phyloP scores from a whole-genome alignment of 805 yeast genomes.

The Pichia pseudocactophila region DNA sequence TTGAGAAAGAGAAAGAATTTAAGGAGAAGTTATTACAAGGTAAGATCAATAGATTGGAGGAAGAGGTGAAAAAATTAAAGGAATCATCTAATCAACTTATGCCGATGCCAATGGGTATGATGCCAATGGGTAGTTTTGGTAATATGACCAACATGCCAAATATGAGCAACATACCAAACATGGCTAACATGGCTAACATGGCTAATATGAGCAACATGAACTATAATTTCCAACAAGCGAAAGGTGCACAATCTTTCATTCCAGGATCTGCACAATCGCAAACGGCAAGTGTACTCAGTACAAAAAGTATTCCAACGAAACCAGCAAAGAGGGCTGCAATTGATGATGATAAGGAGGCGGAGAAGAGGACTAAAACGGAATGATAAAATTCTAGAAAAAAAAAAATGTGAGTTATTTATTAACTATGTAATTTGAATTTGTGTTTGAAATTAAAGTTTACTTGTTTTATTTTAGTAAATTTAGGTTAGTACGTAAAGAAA shows the following conservation, averaged over 20 bases:
- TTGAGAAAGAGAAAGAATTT: slow-evolving; percentile 51
- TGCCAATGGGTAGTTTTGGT: background rate
- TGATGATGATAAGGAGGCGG: slow-evolving; percentile 13
- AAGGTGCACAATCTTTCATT: background rate
- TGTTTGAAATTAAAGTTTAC: background rate
- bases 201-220: slow-evolving; percentile 4
- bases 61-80: slow-evolving; percentile 24
- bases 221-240: background rate
- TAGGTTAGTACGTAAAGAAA: slow-evolving; percentile 2
- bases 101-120: background rate
- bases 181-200: slow-evolving; percentile 4
- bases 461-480: background rate
- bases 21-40: slow-evolving; percentile 44
- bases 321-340: slow-evolving; percentile 16
- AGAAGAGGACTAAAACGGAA: slow-evolving; percentile 18
- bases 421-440: background rate
- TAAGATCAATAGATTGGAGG: slow-evolving; percentile 45
- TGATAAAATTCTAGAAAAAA: too few relatives aligned
- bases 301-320: slow-evolving; percentile 2
- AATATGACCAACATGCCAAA: slow-evolving; percentile 1
- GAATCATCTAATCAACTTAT: background rate
- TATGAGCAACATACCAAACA: slow-evolving; percentile 2
- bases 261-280: background rate
- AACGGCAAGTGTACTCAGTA: background rate
- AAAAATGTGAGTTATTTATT: too few relatives aligned